phyloP scores from a whole-genome alignment of 2,329 filamentous ascomycete genomes.

The Ceratocystis harringtonii region DNA sequence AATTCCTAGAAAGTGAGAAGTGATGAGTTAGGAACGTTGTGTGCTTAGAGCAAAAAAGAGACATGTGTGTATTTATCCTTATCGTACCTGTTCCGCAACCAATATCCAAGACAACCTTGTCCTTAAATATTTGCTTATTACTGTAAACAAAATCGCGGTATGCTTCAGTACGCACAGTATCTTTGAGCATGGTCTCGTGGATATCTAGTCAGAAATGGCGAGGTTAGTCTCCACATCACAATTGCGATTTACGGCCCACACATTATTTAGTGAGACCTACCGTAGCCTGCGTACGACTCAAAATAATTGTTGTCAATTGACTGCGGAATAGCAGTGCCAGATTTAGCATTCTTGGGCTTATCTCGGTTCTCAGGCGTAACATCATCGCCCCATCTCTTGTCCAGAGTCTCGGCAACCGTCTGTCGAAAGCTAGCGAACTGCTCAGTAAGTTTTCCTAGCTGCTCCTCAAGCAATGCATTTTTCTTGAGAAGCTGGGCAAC shows the following conservation, averaged over 20 bases:
- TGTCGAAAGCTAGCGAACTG: conserved; percentile 52
- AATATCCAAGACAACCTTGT: conserved; percentile 79
- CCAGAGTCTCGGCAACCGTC: conserved; percentile 50
- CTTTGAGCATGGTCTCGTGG: conserved; percentile 92
- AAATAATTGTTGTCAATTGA: conserved; percentile 36
- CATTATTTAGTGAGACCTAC: conserved; percentile 28
- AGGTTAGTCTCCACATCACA: neutral
- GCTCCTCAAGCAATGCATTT: conserved; percentile 33
- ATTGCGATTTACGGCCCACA: too few relatives aligned
- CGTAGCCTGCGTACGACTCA: conserved; percentile 47
- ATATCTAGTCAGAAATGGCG: conserved; percentile 45
- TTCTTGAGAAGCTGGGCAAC: conserved; percentile 16
- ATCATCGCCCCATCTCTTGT: conserved; percentile 47
- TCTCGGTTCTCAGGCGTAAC: conserved; percentile 25
- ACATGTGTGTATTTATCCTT: neutral
- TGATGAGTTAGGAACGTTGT: neutral
- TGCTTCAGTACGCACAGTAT: conserved; percentile 71
- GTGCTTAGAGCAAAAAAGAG: neutral
- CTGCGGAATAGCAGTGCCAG: conserved; percentile 20
- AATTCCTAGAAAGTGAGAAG: conserved; percentile 41
- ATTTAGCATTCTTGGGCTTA: conserved; percentile 21
- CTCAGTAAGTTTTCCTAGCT: conserved; percentile 44
- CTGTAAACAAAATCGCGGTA: conserved; percentile 93
- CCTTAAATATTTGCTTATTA: conserved; percentile 74
- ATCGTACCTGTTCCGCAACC: conserved; percentile 55